Evolutionary conservation across 306 rosid species (phyloP), one percentile per base, ranked within the genome.

Genomic region (Corylus americana): DNA sequence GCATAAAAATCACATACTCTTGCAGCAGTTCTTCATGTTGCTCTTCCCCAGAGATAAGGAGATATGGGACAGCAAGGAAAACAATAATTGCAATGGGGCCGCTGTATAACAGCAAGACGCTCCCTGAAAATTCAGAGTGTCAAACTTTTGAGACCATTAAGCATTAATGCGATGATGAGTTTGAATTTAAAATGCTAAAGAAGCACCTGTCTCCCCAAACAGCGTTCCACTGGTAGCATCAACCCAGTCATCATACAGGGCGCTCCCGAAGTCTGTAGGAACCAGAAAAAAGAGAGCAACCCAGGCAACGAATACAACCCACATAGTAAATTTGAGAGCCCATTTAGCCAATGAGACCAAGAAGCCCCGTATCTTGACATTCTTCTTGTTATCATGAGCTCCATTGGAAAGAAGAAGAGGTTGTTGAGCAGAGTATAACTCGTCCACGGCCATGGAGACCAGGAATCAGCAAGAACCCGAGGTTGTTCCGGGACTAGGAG

Each of bases 11-110:
- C 55, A 85, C 94, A 61, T 82, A 92, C 98, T 68, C 82, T 57
- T 76, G 81, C 39, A 67, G 27, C 17, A 37, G 49, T 67, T 58
- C 35, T 58, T 58, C 29, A 75, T 80, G 71, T 22, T 87, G 82
- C 66, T 88, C 87, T 81, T 87, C 90, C 74, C 90, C 93, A 44
- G 92, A 86, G 67, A 92, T 22, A 71, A 89, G 72, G 1, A 90
- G 78, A 81, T 87, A 87, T 37, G 79, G 91, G 66, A 83, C 74
- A 5, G 98, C 82, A 73, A 94, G 96, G 57, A 92, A 51, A 22
- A 97, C 88, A 59, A 94, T 85, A 66, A 83, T 58, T 51, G 92
- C 85, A 70, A 94, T 14, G 4, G 98, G 98, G 81, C 80, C 94
- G 20, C 85, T 83, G 62, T 78, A 77, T 29, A 88, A 3, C 75